Base-by-base conservation (phyloP, 2,329 filamentous ascomycete species). In the Dactylellina haptotyla region DNA sequence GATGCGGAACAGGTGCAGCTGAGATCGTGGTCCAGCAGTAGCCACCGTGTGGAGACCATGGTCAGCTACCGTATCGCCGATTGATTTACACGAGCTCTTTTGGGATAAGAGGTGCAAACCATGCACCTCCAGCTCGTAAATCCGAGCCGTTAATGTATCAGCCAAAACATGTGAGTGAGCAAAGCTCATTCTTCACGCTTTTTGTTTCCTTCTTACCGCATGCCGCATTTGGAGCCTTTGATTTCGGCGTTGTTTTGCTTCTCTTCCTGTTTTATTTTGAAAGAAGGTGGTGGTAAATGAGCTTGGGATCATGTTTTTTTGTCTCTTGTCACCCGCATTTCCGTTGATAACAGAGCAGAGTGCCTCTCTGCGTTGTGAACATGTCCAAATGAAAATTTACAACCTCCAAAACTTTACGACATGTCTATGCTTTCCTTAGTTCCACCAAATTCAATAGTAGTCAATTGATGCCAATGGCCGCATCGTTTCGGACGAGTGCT, bases 21-120 rank as follows among this genome's bases (percentile, higher is more conserved):
- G 79, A 87, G 95, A 73, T 96, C 94, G 76, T 99, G 98, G 83
- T 97, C 93, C 81, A 99, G 95, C 14, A 93, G 90, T 76, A 97
- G 89, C 78, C 95, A 99, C 81, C 87, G 91, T 23, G 94, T 99
- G 25, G 95, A 97, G 80, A 99, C 95, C 0, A 83, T 98, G 76
- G 95, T 99, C 64, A 97, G 93, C 83, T 99, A 99, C 81, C 87
- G 92, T 79, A 80, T 89, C 75, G 81, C 80, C 2, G 82, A 86
- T 71, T 81, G 50, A 59, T 32, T 23, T 34, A 18, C 43, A 18
- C 39, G 4, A 10, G n/a, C n/a, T n/a, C n/a, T n/a, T n/a, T n/a
- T n/a, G n/a, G n/a, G n/a, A n/a, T n/a, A n/a, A n/a, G n/a, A n/a
- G n/a, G n/a, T n/a, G n/a, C n/a, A n/a, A n/a, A n/a, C n/a, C n/a